phyloP scores from a whole-genome alignment of 371 early-diverging fungal species.

The Zopfochytrium polystomum region DNA sequence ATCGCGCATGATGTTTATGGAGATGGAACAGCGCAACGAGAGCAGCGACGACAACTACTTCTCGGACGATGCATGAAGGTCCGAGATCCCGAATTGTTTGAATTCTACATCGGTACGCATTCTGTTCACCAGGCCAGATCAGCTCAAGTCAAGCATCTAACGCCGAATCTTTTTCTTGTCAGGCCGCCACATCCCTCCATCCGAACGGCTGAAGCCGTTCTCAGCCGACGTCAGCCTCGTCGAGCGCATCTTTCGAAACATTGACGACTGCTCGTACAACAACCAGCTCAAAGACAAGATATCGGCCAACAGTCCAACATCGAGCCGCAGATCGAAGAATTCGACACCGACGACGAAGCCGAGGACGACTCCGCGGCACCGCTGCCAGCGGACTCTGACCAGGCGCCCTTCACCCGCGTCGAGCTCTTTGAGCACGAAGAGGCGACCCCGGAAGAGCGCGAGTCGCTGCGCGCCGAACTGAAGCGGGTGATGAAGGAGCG shows the following conservation, averaged over 20 bases:
- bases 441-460: constrained; percentile 8
- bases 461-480: constrained; percentile 13
- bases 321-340: constrained; percentile 22
- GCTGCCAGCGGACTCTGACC: not conserved
- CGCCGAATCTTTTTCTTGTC: too few relatives aligned
- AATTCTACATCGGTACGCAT: constrained; percentile 19
- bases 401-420: not conserved
- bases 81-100: constrained; percentile 21
- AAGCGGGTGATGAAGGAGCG: constrained; percentile 26
- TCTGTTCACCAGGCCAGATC: too few relatives aligned
- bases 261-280: constrained; percentile 18
- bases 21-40: not conserved
- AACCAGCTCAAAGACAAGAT: not conserved
- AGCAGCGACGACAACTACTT: constrained; percentile 7
- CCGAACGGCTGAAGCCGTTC: constrained; percentile 15
- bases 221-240: constrained; percentile 6
- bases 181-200: constrained; percentile 17
- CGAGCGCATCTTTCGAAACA: constrained; percentile 24
- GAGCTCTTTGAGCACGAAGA: not conserved
- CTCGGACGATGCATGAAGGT: constrained; percentile 10
- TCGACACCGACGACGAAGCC: constrained; percentile 27
- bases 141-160: too few relatives aligned
- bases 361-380: constrained; percentile 4
- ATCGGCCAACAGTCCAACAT: not conserved
- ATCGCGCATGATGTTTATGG: not conserved